Conservation (phyloP, 176 grass and related monocot species). For the Calamus simplicifolius region DNA sequence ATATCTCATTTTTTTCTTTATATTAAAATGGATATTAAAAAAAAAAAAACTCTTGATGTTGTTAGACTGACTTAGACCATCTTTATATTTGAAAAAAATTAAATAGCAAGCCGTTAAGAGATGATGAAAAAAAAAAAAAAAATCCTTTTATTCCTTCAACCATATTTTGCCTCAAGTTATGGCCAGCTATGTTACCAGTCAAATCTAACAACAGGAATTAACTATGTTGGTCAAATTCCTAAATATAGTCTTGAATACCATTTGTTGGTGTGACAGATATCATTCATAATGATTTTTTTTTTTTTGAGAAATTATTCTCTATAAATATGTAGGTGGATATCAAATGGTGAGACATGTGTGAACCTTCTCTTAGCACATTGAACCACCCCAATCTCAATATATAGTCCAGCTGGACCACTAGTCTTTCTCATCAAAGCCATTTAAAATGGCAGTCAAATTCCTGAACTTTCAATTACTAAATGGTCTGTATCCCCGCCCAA, state of each 20-base stretch:
- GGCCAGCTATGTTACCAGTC: background rate
- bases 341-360: background rate
- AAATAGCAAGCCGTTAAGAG: too few species aligned
- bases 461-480: background rate
- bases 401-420: background rate
- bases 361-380: background rate
- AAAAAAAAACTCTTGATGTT: too few species aligned
- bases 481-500: background rate
- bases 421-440: conserved; percentile 1
- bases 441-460: background rate
- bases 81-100: too few species aligned
- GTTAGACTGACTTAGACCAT: too few species aligned
- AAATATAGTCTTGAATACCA: background rate
- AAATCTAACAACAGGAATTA: conserved; percentile 5
- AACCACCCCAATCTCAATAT: background rate
- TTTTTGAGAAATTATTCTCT: too few species aligned
- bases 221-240: background rate
- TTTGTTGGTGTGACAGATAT: too few species aligned
- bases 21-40: too few species aligned
- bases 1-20: too few species aligned
- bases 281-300: too few species aligned
- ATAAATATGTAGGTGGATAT: background rate
- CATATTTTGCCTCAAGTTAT: too few species aligned
- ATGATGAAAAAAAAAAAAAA: too few species aligned
- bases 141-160: too few species aligned